Base-by-base conservation (phyloP, 2,329 filamentous ascomycete genomes). In the Coniochaeta hoffmannii region DNA sequence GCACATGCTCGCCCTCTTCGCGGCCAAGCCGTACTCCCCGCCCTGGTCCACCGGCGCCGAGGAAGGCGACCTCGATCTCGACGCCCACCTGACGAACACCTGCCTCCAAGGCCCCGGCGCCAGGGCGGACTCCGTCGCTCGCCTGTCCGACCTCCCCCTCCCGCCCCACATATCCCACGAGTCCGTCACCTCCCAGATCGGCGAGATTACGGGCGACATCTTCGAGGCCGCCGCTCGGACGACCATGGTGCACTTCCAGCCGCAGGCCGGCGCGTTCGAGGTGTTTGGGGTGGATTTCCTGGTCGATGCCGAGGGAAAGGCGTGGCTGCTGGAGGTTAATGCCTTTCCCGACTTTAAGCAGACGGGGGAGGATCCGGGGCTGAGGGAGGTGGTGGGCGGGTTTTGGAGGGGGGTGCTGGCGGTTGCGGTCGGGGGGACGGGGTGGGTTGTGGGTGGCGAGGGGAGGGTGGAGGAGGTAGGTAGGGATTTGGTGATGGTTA, bases 321-420 rank as follows among this genome's bases (percentile, higher is more conserved):
- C 84, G 3, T 97, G 86, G 84, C 69, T 99, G 65, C 74, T 99
- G 56, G 94, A 99, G 74, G 82, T 96, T 31, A 99, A 99, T 74
- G 90, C 93, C 0, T 99, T 96, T 71, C 94, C 94, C 10, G 94
- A 99, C 73, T 97, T 97, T 67, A 85, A 82, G 66, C 93, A 97
- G 81, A 96, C 91, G 15, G 94, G 94, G 0, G 79, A 80, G 8
- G 86, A 53, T 17, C 17, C 17, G 50, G 3, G 88, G 56, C 71
- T 96, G 60, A 83, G 79, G 66, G 81, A 74, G 0, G 71, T 97
- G 38, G 86, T 99, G 24, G 81, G 76, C 19, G 87, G 85, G 8
- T 77, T 99, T 61, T 94, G 95, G 78, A 79, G 83, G 63, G 88
- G 83, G 11, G 86, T 90, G 22, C 77, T 96, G 41, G 77, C 83